Base-by-base conservation (phyloP, 2,329 filamentous ascomycete species). In the Fusarium avenaceum region DNA sequence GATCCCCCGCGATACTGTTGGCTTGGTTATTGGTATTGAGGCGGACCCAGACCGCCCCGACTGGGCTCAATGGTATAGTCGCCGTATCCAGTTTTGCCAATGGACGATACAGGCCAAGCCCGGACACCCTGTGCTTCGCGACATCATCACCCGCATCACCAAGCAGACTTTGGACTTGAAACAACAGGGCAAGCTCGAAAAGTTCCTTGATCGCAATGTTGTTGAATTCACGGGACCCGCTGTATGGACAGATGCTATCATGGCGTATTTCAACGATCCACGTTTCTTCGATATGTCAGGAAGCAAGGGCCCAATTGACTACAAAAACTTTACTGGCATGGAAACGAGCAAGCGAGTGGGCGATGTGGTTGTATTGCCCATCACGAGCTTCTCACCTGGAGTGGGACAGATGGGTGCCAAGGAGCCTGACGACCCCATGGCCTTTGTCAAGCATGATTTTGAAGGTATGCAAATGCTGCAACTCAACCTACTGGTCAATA, bases 81-180 rank as follows among this genome's bases (percentile, higher is more conserved):
- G 96, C 62, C 89, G 95, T 67, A 94, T 99, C 64, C 96, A 98
- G 78, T 98, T 99, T 80, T 99, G 96, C 81, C 96, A 99, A 79
- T 99, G 96, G 96, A 99, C 96, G 2, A 97, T 99, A 67, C 95
- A 98, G 80, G 84, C 92, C 58, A 99, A 99, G 80, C 92, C 95
- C 0, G 96, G 96, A 13, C 96, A 99, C 77, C 96, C 96, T 0
- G 89, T 97, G 14, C 86, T 99, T 60, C 89, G 94, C 65, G 93
- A 97, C 64, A 88, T 97, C 63, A 93, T 99, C 32, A 85, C 91
- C 15, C 91, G 90, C 70, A 94, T 99, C 75, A 97, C 95, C 1
- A 86, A 92, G 68, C 89, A 94, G 77, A 92, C 94, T 0, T 83
- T 98, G 49, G 83, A 85, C 61, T 87, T 90, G 80, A 94, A 96